Conservation (phyloP, 2,329 filamentous ascomycete genomes). For the Talaromyces sp. region DNA sequence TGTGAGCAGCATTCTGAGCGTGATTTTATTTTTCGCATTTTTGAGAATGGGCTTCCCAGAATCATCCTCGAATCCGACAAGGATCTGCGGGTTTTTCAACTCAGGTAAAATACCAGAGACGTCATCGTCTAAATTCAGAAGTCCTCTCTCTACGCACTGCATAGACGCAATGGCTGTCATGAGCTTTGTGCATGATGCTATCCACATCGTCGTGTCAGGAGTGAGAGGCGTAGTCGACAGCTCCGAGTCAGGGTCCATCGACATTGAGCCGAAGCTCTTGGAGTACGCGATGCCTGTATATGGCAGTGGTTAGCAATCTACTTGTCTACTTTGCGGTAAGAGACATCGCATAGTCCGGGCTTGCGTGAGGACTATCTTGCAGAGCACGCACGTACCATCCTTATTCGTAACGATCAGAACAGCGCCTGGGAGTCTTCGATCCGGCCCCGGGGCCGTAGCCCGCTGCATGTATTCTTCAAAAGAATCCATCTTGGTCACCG, state of each 20-base stretch:
- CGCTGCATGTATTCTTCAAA: constrained; percentile 12
- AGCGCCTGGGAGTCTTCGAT: constrained; percentile 10
- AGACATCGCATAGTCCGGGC: background rate
- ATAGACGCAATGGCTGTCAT: background rate
- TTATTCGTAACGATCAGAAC: constrained; percentile 12
- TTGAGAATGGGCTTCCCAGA: background rate
- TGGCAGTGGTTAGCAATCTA: background rate
- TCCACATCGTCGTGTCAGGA: constrained; percentile 8
- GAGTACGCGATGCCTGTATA: constrained; percentile 12
- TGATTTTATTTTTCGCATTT: background rate
- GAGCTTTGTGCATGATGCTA: constrained; percentile 2
- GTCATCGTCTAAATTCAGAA: constrained; percentile 9
- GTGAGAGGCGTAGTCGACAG: background rate
- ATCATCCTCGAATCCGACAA: constrained; percentile 9
- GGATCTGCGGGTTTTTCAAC: background rate
- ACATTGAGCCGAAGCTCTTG: constrained; percentile 13
- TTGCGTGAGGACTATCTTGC: background rate
- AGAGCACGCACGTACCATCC: background rate
- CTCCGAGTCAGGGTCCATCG: constrained; percentile 3
- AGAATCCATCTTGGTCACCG: background rate
- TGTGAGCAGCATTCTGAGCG: constrained; percentile 9
- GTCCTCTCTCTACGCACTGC: constrained; percentile 10
- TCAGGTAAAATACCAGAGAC: background rate
- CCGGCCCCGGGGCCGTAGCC: constrained; percentile 1
- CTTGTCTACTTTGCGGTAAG: background rate